Evolutionary conservation across 768 basidiomycete genomes (phyloP), one percentile per base, ranked within the genome.

Genomic region (Amanita molliuscula): DNA sequence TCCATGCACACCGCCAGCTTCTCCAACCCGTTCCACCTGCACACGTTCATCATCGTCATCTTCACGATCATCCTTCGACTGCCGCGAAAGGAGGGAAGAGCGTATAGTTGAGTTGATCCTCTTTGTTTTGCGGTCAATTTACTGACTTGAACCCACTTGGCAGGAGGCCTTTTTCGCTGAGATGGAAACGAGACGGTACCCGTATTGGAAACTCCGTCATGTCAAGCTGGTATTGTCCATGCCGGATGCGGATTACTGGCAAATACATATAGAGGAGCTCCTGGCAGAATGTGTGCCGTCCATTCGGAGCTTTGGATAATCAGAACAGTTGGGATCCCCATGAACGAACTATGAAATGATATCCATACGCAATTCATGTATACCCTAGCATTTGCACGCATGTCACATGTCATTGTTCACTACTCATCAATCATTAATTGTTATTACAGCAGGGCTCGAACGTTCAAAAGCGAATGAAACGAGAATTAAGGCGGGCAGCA

Each of bases 111-210:
- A 49, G 37, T 49, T 23, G 29, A 25, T 46, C 31, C 36, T 26
- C 6, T 18, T 25, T 33, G 6, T 28, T 31, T 41, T 20, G 40
- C 11, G 15, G 7, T 28, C 2, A 10, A 9, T 36, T 38, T n/a
- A 13, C 25, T 45, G n/a, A 18, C 10, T 33, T 6, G 20, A 15
- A 11, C 6, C 3, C 6, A 31, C 29, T 54, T 3, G 53, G 51
- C 48, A 68, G 55, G 53, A 69, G 50, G 53, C 77, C 56, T 48
- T 74, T 58, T 51, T 44, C 13, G 10, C 43, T 1, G 50, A 44
- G 43, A 51, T 51, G 50, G 42, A 44, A 25, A 38, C 31, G 23
- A 29, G 50, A 11, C 31, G 35, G 16, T 51, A 51, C 8, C 29
- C 29, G 8, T 7, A 16, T 3, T 51, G 50, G 50, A 11, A 29